Percentiles rank a stretch among this genome's conserved stretches.
These are phyloP conservation scores for Ophiostoma montium DNA, from an alignment of 2,329 filamentous ascomycete species.

Conservation along the genomic window DNA sequence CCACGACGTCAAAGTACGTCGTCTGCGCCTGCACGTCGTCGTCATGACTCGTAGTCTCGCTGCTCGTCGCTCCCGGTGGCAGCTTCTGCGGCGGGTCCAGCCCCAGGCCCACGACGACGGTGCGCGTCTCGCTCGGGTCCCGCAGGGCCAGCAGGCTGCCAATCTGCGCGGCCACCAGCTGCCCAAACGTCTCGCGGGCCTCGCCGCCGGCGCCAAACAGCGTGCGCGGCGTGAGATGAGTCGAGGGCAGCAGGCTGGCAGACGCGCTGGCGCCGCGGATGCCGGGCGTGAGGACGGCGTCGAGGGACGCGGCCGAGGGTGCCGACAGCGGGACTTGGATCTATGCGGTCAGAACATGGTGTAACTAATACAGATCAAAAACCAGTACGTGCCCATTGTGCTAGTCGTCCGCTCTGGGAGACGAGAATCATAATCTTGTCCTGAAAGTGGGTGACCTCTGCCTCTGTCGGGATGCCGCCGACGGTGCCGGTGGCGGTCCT, in stretches of 20 bases:
- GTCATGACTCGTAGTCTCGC: too few species aligned
- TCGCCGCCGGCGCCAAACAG: conserved; percentile 71
- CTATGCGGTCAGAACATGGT: conserved; percentile 27
- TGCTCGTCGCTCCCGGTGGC: conserved; percentile 22
- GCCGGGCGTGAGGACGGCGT: conserved; percentile 39
- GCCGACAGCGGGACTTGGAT: conserved; percentile 67
- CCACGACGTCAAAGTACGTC: conserved; percentile 50
- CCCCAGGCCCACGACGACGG: conserved; percentile 48
- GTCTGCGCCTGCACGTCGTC: conserved; percentile 20
- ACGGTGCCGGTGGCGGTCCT: conserved; percentile 47
- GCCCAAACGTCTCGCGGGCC: conserved; percentile 68
- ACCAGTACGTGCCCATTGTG: conserved; percentile 86
- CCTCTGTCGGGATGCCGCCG: conserved; percentile 55
- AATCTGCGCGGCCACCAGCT: conserved; percentile 80
- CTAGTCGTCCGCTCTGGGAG: conserved; percentile 69
- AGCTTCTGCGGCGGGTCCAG: conserved; percentile 25
- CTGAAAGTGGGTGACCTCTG: conserved; percentile 58
- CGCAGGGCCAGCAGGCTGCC: conserved; percentile 64
- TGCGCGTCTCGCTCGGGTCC: conserved; percentile 49
- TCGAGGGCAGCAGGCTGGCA: conserved; percentile 48
- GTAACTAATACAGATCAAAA: too few species aligned
- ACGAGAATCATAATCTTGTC: conserved; percentile 89
- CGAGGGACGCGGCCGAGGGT: conserved; percentile 47
- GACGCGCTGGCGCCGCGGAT: conserved; percentile 18
- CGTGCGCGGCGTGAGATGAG: conserved; percentile 73